Percentiles rank a stretch among this genome's conserved stretches.
phyloP scores from a whole-genome alignment of 129 eudicot genomes.

The Lactuca sativa region DNA sequence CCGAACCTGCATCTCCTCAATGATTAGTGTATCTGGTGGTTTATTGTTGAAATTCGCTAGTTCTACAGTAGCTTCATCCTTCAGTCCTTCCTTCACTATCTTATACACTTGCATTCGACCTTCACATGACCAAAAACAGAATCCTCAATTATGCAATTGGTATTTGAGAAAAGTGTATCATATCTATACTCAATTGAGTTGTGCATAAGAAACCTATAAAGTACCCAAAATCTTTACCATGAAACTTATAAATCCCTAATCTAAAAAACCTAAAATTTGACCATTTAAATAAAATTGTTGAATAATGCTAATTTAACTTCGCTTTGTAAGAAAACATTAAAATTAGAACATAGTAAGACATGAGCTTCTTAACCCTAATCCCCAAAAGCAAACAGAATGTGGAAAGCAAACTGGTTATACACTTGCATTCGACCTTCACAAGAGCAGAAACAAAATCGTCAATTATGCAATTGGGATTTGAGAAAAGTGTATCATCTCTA shows the following conservation, averaged over 20 bases:
- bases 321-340: background rate
- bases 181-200: no score
- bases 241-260: conserved; percentile 1
- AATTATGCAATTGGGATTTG: no score
- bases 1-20: conserved; percentile 75
- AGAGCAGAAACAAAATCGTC: no score
- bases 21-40: conserved; percentile 36
- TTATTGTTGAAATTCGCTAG: conserved; percentile 32
- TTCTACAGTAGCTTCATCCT: conserved; percentile 38
- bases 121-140: conserved; percentile 29
- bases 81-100: conserved; percentile 56
- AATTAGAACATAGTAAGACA: background rate
- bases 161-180: no score
- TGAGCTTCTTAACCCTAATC: background rate
- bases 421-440: no score
- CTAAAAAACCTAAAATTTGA: background rate
- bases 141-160: background rate
- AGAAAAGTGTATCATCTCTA: no score
- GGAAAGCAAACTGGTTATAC: no score
- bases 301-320: background rate
- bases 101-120: conserved; percentile 57
- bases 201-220: background rate
- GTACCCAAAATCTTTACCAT: background rate
- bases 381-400: background rate
- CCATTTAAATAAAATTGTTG: background rate